These are phyloP conservation scores for Metarhizium brunneum DNA, from an alignment of 2,329 filamentous ascomycete genomes.

Conservation along the genomic window DNA sequence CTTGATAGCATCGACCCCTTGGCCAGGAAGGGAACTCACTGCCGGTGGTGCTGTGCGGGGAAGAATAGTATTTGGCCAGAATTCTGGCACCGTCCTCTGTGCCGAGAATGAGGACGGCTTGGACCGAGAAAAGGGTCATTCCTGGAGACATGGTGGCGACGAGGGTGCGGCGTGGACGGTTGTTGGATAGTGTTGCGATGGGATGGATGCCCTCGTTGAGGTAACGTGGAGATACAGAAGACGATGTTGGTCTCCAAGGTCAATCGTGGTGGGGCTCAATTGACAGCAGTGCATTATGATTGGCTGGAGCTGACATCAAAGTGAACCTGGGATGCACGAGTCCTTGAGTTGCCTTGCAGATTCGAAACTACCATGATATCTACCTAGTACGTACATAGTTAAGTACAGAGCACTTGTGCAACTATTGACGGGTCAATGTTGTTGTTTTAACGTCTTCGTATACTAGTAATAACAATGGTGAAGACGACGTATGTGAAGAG, in stretches of 20 bases:
- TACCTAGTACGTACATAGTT: not conserved
- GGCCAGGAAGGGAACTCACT: conserved; percentile 14
- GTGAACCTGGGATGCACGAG: not conserved
- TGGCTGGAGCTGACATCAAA: not conserved
- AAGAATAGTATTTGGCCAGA: conserved; percentile 85
- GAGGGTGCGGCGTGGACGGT: conserved; percentile 1
- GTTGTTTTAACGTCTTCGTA: no score
- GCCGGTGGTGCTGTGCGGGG: conserved; percentile 41
- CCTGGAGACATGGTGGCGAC: conserved; percentile 54
- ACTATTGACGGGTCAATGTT: no score
- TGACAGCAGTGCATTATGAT: not conserved
- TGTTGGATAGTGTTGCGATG: conserved; percentile 1
- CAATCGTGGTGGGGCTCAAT: not conserved
- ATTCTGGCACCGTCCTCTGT: conserved; percentile 85
- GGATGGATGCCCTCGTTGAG: not conserved
- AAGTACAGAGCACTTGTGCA: no score
- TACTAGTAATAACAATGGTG: no score
- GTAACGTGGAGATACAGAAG: not conserved
- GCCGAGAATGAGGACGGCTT: conserved; percentile 69
- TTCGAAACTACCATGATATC: no score
- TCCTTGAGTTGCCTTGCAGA: no score
- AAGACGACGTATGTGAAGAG: no score
- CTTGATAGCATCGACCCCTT: not conserved
- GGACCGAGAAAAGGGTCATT: conserved; percentile 68
- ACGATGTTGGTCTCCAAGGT: not conserved